These are phyloP conservation scores for Penicillium taxi DNA, from an alignment of 495 filamentous ascomycete genomes.

Conservation along the genomic window DNA sequence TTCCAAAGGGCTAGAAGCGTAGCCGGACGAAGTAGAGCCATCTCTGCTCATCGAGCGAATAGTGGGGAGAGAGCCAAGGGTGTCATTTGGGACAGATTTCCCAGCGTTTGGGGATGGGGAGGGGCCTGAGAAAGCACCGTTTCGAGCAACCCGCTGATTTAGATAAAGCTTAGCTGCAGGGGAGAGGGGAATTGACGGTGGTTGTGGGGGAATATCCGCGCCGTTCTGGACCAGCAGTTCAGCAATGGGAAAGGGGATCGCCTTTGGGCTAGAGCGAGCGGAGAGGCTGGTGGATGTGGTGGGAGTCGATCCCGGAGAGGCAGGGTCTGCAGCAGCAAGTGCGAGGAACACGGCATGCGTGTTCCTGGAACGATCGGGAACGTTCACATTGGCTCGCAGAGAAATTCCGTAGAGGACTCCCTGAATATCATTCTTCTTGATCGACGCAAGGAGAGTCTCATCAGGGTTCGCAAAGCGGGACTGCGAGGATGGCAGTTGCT, in stretches of 20 bases:
- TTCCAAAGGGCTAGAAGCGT: conserved; percentile 24
- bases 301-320: conserved; percentile 50
- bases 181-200: conserved; percentile 70
- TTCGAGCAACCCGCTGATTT: conserved; percentile 61
- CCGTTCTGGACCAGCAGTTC: conserved; percentile 93
- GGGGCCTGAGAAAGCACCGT: conserved; percentile 20
- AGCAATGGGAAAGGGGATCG: conserved; percentile 70
- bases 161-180: conserved; percentile 72
- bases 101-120: conserved; percentile 12
- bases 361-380: conserved; percentile 74
- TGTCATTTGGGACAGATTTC: conserved; percentile 27
- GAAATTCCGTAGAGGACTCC: conserved; percentile 87
- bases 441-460: conserved; percentile 83
- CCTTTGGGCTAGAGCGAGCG: conserved; percentile 26
- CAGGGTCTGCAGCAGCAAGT: conserved; percentile 89
- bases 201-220: conserved; percentile 67
- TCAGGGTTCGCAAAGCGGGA: conserved; percentile 75
- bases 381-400: conserved; percentile 78
- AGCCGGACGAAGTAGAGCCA: conserved; percentile 12
- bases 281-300: conserved; percentile 34
- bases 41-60: conserved; percentile 31
- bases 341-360: conserved; percentile 87
- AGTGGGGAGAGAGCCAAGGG: conserved; percentile 39
- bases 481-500: conserved; percentile 62
- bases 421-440: conserved; percentile 90